These are phyloP conservation scores for Aspergillus sp. DNA, from an alignment of 2,329 filamentous ascomycete species.

Conservation along the genomic window DNA sequence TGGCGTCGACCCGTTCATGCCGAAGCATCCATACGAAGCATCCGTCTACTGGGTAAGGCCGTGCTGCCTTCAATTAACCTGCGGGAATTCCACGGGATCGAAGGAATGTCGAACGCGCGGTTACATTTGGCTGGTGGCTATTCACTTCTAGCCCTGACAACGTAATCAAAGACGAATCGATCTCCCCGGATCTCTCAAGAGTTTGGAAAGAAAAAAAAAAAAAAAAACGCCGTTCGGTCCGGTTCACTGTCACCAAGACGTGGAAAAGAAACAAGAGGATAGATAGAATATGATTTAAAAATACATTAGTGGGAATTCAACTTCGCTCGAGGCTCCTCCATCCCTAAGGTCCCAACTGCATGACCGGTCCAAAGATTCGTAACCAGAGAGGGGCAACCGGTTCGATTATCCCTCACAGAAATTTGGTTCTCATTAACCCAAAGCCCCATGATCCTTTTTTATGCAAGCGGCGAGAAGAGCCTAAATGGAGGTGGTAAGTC, in stretches of 20 bases:
- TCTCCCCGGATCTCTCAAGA: neutral
- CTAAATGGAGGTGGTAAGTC: slow-evolving; percentile 25
- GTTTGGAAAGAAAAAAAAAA: too few relatives aligned
- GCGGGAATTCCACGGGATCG: too few relatives aligned
- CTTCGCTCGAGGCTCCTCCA: neutral
- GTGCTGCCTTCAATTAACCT: too few relatives aligned
- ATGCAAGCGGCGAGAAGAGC: slow-evolving; percentile 46
- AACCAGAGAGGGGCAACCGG: neutral
- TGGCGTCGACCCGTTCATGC: neutral
- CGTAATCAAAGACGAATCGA: neutral
- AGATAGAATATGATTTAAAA: slow-evolving; percentile 19
- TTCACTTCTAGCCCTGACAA: neutral
- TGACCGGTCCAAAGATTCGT: neutral
- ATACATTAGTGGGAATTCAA: slow-evolving; percentile 20
- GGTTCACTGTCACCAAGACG: neutral
- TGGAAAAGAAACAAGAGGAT: neutral
- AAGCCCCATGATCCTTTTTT: slow-evolving; percentile 17
- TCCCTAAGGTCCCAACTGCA: neutral
- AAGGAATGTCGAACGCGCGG: neutral
- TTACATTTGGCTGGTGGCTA: neutral
- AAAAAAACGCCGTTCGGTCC: too few relatives aligned
- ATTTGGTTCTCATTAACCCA: neutral
- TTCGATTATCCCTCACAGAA: neutral
- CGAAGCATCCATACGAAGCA: too few relatives aligned
- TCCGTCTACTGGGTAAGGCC: too few relatives aligned